phyloP scores from a whole-genome alignment of 1,284 basidiomycete genomes.

The Athelia psychrophila region DNA sequence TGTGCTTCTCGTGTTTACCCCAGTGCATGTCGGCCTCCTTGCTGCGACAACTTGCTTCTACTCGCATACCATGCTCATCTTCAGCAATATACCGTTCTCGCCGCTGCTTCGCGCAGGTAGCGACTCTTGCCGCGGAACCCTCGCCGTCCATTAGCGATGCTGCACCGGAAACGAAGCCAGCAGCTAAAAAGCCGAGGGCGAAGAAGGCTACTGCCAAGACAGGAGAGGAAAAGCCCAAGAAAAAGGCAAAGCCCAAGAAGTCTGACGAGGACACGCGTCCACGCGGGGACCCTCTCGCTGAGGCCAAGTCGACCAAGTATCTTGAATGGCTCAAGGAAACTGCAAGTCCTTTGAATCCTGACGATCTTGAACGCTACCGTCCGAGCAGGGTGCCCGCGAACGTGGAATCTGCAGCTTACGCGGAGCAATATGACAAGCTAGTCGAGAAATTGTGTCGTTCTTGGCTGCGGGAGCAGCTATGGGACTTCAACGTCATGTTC shows the following conservation, averaged over 20 bases:
- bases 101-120: not conserved
- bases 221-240: conserved; percentile 6
- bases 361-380: conserved; percentile 53
- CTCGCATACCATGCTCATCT: not conserved
- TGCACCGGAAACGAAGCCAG: not conserved
- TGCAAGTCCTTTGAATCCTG: conserved; percentile 40
- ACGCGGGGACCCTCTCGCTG: conserved; percentile 26
- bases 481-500: conserved; percentile 45
- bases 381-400: conserved; percentile 34
- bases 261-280: conserved; percentile 3
- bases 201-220: not conserved
- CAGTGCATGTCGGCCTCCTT: conserved; percentile 1
- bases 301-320: conserved; percentile 49
- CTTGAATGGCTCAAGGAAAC: conserved; percentile 47
- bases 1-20: too few species aligned
- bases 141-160: too few species aligned
- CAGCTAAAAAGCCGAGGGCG: not conserved
- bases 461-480: conserved; percentile 62
- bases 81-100: not conserved
- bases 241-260: not conserved
- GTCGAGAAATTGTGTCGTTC: conserved; percentile 53
- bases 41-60: not conserved
- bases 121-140: not conserved
- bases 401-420: conserved; percentile 42
- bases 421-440: conserved; percentile 47